Conservation (phyloP, 2,329 filamentous ascomycete genomes). For the Xylariomycetidae sp. region DNA sequence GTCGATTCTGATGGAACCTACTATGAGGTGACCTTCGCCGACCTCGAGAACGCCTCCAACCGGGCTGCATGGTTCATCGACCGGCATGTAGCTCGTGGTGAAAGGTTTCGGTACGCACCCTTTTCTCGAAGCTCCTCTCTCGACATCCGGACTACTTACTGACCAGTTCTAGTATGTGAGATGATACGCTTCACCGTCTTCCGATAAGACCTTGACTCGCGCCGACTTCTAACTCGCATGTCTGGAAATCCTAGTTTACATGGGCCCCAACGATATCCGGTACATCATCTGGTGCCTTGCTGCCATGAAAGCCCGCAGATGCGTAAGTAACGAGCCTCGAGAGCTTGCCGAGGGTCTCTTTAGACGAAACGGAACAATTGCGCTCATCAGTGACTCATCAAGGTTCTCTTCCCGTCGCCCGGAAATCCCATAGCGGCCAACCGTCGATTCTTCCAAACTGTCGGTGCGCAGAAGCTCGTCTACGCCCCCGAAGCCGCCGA, state of each 20-base stretch:
- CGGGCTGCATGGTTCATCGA: slow-evolving; percentile 15
- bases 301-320: slow-evolving; percentile 13
- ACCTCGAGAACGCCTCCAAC: slow-evolving; percentile 16
- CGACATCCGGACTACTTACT: too few relatives aligned
- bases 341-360: too few relatives aligned
- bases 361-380: too few relatives aligned
- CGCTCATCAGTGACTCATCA: too few relatives aligned
- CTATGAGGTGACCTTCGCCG: slow-evolving; percentile 11
- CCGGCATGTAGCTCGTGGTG: slow-evolving; percentile 7
- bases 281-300: slow-evolving; percentile 11
- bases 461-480: slow-evolving; percentile 10
- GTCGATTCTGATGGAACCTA: slow-evolving; percentile 6
- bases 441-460: slow-evolving; percentile 5
- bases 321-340: too few relatives aligned
- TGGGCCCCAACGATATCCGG: slow-evolving; percentile 11
- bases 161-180: too few relatives aligned
- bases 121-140: too few relatives aligned
- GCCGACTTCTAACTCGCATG: too few relatives aligned
- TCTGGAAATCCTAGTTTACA: too few relatives aligned
- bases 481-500: slow-evolving; percentile 9
- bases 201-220: too few relatives aligned
- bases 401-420: slow-evolving; percentile 1
- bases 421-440: slow-evolving; percentile 1
- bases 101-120: too few relatives aligned
- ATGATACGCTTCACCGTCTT: too few relatives aligned